A percentile compares a stretch with the other conserved stretches of the same genome.
phyloP scores from a whole-genome alignment of 495 filamentous ascomycete genomes.

The Aspergillus indologenus region DNA sequence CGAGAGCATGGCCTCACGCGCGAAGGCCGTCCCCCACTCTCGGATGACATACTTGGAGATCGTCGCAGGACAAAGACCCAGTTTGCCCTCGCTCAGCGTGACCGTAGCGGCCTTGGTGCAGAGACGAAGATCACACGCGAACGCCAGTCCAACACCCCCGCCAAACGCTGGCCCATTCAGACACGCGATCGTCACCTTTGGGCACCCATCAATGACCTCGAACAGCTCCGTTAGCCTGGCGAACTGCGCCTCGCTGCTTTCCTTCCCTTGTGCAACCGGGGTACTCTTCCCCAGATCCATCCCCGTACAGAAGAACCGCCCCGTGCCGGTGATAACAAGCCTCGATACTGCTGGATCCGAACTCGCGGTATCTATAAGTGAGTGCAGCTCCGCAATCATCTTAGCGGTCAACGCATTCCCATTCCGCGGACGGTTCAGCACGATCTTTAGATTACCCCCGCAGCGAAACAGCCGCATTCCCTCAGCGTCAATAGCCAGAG shows the following conservation, averaged over 20 bases:
- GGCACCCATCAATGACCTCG: slow-evolving; percentile 29
- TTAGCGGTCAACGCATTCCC: slow-evolving; percentile 33
- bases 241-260: slow-evolving; percentile 22
- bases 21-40: slow-evolving; percentile 27
- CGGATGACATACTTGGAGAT: slow-evolving; percentile 36
- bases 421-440: slow-evolving; percentile 29
- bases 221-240: slow-evolving; percentile 24
- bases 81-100: slow-evolving; percentile 33
- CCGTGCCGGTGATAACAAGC: slow-evolving; percentile 31
- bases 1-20: slow-evolving; percentile 32
- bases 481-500: slow-evolving; percentile 13
- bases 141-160: slow-evolving; percentile 37
- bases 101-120: slow-evolving; percentile 19
- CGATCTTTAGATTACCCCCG: slow-evolving; percentile 28
- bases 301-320: slow-evolving; percentile 43
- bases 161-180: slow-evolving; percentile 40
- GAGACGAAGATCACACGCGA: slow-evolving; percentile 36
- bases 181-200: slow-evolving; percentile 36
- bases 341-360: slow-evolving; percentile 25
- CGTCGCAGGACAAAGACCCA: slow-evolving; percentile 30
- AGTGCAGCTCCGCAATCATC: slow-evolving; percentile 29
- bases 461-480: slow-evolving; percentile 22
- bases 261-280: slow-evolving; percentile 16
- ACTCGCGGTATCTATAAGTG: slow-evolving; percentile 18
- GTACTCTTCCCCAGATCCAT: slow-evolving; percentile 33